Percentiles rank a stretch among this genome's conserved stretches.
Conservation (phyloP, 2,329 filamentous ascomycete genomes). For the Bimuria novae-zelandiae region DNA sequence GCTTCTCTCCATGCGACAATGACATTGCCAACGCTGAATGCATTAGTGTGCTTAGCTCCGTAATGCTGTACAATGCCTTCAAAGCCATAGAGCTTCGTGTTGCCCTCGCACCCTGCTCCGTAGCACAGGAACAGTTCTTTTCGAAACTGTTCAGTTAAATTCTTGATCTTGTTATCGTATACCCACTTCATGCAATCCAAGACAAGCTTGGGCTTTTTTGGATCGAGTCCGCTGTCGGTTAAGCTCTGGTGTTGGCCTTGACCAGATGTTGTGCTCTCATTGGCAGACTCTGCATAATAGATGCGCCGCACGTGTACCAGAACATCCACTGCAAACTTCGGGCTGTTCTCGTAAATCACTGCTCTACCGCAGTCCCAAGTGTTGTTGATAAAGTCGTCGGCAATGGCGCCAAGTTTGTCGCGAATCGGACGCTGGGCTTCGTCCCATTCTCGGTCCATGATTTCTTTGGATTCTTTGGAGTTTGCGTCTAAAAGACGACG, state of each 20-base stretch:
- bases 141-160: constrained; percentile 66
- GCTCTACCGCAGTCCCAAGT: constrained; percentile 68
- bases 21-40: constrained; percentile 71
- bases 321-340: constrained; percentile 73
- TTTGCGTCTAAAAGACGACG: constrained; percentile 54
- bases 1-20: constrained; percentile 77
- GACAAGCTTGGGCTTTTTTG: constrained; percentile 66
- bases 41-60: constrained; percentile 76
- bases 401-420: constrained; percentile 66
- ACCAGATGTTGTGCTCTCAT: constrained; percentile 54
- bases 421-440: constrained; percentile 70
- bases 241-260: constrained; percentile 7
- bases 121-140: constrained; percentile 79
- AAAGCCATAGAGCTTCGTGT: constrained; percentile 72
- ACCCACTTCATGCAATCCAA: constrained; percentile 88
- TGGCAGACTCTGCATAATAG: constrained; percentile 67
- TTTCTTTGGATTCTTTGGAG: constrained; percentile 59
- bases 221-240: constrained; percentile 24
- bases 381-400: constrained; percentile 70
- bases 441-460: constrained; percentile 72
- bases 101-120: constrained; percentile 62
- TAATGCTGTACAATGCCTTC: constrained; percentile 83
- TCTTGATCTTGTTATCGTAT: constrained; percentile 77
- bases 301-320: constrained; percentile 67
- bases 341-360: constrained; percentile 66